Conservation (phyloP, 805 yeast species). For the Saccharomyces cerevisiae region DNA sequence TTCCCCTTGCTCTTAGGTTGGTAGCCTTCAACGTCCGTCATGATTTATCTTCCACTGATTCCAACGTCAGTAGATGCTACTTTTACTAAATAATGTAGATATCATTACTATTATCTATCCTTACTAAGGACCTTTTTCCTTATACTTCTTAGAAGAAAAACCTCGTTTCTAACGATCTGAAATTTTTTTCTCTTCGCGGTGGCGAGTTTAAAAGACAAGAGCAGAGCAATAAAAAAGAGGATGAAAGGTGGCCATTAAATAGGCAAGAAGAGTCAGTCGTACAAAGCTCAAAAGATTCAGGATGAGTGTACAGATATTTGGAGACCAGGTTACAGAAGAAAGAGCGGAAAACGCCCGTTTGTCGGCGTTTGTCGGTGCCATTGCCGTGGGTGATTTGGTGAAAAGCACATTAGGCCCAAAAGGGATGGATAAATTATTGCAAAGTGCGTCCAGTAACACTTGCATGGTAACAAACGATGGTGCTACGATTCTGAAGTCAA, state of each 20-base stretch:
- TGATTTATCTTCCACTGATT: not conserved
- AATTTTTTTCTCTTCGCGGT: not conserved
- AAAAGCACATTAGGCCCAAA: constrained; percentile 94
- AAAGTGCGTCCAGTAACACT: constrained; percentile 71
- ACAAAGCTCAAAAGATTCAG: not conserved
- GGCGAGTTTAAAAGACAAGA: not conserved
- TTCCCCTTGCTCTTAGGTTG: constrained; percentile 21
- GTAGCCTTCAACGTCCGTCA: constrained; percentile 15
- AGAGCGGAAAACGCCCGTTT: constrained; percentile 97
- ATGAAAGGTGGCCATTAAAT: not conserved
- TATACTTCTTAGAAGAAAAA: not conserved
- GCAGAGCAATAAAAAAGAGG: not conserved
- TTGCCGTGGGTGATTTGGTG: constrained; percentile 96
- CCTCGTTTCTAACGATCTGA: not conserved
- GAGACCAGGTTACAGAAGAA: constrained; percentile 96
- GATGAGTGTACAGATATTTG: constrained; percentile 75
- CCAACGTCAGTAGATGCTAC: not conserved
- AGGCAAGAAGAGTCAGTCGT: not conserved
- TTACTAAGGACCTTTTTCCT: not conserved
- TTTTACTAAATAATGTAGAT: not conserved
- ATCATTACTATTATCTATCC: not conserved
- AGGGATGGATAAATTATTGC: constrained; percentile 95
- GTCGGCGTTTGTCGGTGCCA: constrained; percentile 96
- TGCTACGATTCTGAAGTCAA: constrained; percentile 88
- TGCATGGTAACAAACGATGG: constrained; percentile 94